Evolutionary conservation across 352 stramenopile species (phyloP).

Genomic region (Peronospora belbahrii): DNA sequence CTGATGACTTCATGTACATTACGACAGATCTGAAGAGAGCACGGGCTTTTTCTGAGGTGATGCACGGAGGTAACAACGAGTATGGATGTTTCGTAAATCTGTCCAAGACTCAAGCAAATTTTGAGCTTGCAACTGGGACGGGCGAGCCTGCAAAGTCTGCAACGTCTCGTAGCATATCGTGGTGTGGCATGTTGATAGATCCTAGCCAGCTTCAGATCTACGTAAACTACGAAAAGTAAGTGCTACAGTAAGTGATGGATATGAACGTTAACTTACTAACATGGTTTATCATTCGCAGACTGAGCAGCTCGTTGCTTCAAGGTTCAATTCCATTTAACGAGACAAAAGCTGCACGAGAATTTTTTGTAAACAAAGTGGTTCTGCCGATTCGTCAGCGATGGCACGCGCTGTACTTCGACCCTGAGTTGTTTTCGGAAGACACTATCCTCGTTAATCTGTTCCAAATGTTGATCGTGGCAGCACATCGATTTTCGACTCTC

Average conservation of each 20-base stretch:
- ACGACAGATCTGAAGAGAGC: conserved; percentile 46
- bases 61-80: conserved; percentile 52
- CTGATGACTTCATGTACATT: conserved; percentile 72
- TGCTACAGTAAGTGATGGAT: background rate
- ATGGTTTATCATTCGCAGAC: conserved; percentile 6
- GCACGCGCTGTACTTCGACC: conserved; percentile 62
- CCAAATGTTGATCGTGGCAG: conserved; percentile 43
- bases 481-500: conserved; percentile 44
- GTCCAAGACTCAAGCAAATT: conserved; percentile 63
- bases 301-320: conserved; percentile 29
- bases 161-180: conserved; percentile 25
- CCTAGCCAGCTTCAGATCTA: conserved; percentile 43
- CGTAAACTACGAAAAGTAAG: conserved; percentile 76
- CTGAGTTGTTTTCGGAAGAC: conserved; percentile 24
- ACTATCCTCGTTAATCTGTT: conserved; percentile 56
- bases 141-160: conserved; percentile 14
- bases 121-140: conserved; percentile 10
- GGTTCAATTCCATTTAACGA: conserved; percentile 54
- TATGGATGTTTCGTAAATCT: conserved; percentile 64
- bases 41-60: conserved; percentile 40
- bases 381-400: conserved; percentile 58
- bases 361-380: conserved; percentile 63
- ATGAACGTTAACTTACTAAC: conserved; percentile 4
- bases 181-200: conserved; percentile 72
- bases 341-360: conserved; percentile 33